Percentiles rank a stretch among this genome's conserved stretches.
Evolutionary conservation across 1,284 basidiomycete genomes (phyloP).

Genomic region (Omphalotus olearius): DNA sequence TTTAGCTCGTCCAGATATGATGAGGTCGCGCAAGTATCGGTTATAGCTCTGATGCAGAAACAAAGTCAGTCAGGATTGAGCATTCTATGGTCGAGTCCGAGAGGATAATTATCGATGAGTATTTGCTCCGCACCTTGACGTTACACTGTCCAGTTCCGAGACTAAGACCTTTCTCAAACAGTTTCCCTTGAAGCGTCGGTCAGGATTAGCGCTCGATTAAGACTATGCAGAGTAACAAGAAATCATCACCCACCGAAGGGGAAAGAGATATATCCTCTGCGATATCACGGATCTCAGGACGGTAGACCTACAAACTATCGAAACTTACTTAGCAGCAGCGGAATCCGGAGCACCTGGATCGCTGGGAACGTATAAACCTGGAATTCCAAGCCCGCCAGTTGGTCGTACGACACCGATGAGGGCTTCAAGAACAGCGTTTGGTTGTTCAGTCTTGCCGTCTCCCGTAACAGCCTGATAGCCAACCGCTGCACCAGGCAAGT

Average conservation of each 20-base stretch:
- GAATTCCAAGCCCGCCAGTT: constrained; percentile 49
- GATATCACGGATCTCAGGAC: background rate
- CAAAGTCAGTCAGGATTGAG: background rate
- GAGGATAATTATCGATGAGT: constrained; percentile 1
- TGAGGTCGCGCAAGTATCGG: constrained; percentile 47
- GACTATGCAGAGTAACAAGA: no score
- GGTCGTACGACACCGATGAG: constrained; percentile 46
- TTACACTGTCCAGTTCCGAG: constrained; percentile 53
- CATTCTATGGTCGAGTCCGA: background rate
- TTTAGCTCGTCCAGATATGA: constrained; percentile 46
- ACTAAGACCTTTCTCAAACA: constrained; percentile 49
- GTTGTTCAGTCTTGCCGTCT: constrained; percentile 48
- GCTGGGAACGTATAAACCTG: constrained; percentile 47
- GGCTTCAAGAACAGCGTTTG: constrained; percentile 46
- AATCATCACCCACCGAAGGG: constrained; percentile 36
- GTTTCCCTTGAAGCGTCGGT: constrained; percentile 28
- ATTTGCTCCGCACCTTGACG: constrained; percentile 35
- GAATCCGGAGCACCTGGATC: constrained; percentile 50
- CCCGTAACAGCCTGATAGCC: constrained; percentile 48
- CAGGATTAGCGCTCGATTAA: background rate
- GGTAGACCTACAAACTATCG: no score
- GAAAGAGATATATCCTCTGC: constrained; percentile 45
- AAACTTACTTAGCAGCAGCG: constrained; percentile 39
- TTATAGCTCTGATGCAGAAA: constrained; percentile 37
- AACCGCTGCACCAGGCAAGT: constrained; percentile 28